A percentile compares a stretch with the other conserved stretches of the same genome.
phyloP scores from a whole-genome alignment of 2,329 filamentous ascomycete species.

The Colletotrichum trifolii region DNA sequence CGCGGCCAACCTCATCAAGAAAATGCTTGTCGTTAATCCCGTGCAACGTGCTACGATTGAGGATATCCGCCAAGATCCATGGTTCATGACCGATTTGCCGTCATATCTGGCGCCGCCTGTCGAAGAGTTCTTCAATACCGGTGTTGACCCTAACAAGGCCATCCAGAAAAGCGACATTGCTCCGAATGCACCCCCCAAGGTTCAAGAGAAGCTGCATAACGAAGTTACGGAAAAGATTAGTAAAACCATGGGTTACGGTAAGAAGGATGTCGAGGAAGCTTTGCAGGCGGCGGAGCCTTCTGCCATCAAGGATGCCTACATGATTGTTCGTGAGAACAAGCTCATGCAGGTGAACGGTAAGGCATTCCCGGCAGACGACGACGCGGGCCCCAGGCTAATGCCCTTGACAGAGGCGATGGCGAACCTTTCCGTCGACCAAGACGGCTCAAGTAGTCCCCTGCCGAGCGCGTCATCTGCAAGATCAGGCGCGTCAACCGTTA shows the following conservation, averaged over 20 bases:
- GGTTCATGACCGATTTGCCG: slow-evolving; percentile 90
- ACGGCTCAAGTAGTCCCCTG: slow-evolving; percentile 58
- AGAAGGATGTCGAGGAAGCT: slow-evolving; percentile 94
- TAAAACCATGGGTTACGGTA: slow-evolving; percentile 97
- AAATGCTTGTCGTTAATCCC: slow-evolving; percentile 95
- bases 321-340: slow-evolving; percentile 97
- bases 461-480: slow-evolving; percentile 66
- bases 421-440: slow-evolving; percentile 44
- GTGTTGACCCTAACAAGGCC: slow-evolving; percentile 91
- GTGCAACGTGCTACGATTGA: slow-evolving; percentile 94
- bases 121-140: slow-evolving; percentile 93
- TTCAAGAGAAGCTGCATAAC: slow-evolving; percentile 91
- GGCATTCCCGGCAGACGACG: slow-evolving; percentile 49
- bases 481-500: slow-evolving; percentile 62
- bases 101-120: slow-evolving; percentile 87
- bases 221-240: slow-evolving; percentile 95
- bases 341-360: slow-evolving; percentile 94
- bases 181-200: slow-evolving; percentile 78
- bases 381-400: not conserved
- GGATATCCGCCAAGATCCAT: slow-evolving; percentile 91
- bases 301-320: slow-evolving; percentile 98
- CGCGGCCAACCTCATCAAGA: slow-evolving; percentile 84
- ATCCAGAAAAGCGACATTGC: slow-evolving; percentile 87
- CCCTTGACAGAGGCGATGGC: slow-evolving; percentile 43
- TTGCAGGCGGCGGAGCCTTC: slow-evolving; percentile 92